phyloP scores from a whole-genome alignment of 176 grass and related monocot species.

The Tillandsia leiboldiana region DNA sequence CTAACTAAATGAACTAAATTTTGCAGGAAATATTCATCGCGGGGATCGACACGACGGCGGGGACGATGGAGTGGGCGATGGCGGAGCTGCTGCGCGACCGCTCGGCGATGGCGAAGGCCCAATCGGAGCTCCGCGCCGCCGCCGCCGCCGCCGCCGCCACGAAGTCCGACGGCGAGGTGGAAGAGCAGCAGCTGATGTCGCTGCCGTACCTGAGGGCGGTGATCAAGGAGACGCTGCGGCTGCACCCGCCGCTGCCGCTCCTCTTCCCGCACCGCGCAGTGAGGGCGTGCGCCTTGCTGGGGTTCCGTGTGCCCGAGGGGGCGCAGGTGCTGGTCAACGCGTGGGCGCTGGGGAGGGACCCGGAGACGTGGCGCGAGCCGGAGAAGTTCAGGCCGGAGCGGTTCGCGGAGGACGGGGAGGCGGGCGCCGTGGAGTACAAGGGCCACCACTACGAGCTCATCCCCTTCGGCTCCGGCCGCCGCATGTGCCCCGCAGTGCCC shows the following conservation, averaged over 20 bases:
- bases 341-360: constrained; percentile 17
- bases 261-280: background rate
- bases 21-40: background rate
- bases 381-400: constrained; percentile 24
- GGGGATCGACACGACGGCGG: background rate
- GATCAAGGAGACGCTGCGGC: background rate
- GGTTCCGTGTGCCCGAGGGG: background rate
- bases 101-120: background rate
- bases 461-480: constrained; percentile 23
- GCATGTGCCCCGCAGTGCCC: constrained; percentile 22
- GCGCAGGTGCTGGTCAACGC: constrained; percentile 17
- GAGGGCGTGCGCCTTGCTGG: background rate
- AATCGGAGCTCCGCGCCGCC: background rate
- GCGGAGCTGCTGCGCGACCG: background rate
- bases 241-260: background rate
- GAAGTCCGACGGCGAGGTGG: background rate
- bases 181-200: background rate
- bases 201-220: background rate
- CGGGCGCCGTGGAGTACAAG: background rate
- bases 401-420: background rate
- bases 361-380: background rate
- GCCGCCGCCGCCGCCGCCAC: background rate
- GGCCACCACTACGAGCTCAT: constrained; percentile 15
- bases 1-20: background rate
- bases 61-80: constrained; percentile 3